Evolutionary conservation across 306 rosid genomes (phyloP), one percentile per base, ranked within the genome.

Genomic region (Medicago arabica): DNA sequence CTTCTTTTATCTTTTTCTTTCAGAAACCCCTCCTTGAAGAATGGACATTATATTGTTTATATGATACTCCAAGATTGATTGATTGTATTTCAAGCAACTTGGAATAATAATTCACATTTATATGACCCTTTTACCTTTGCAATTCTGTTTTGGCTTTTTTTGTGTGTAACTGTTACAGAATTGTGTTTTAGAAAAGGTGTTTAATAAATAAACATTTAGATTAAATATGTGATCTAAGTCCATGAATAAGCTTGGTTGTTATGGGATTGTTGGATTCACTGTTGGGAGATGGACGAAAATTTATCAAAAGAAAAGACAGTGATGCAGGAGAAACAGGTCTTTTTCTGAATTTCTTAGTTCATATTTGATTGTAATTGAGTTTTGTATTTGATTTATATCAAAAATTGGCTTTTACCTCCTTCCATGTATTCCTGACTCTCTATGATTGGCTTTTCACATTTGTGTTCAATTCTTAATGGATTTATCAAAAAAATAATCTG

Each of bases 261-360:
- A 87, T 87, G 96, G 93, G 92, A 80, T 73, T 83, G 87, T 77
- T 90, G 80, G 95, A 83, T 81, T 87, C 88, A 3, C 77, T 94
- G 41, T 75, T 81, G 77, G 83, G 83, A 19, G 82, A 46, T 55
- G 87, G 78, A 19, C 76, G 85, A 40, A 90, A 67, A 67, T 77
- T 86, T 21, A 81, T 90, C 75, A 95, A 95, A 82, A 75, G 99
- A 50, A 95, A 92, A 76, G 96, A 95, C 63, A 95, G 97, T 77
- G 99, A 95, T 84, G 97, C 97, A 25, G 97, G 97, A 57, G 99
- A 95, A 86, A 78, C 97, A 87, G 97, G 97, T 95, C 68, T 13
- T 19, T 67, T 13, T 62, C 46, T 68, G 17, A 51, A 8, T 58
- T 49, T 43, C 72, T 53, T 19, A 55, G 49, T 9, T 67, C 6